These are phyloP conservation scores for Malus fusca DNA, from an alignment of 306 rosid species.

Conservation along the genomic window DNA sequence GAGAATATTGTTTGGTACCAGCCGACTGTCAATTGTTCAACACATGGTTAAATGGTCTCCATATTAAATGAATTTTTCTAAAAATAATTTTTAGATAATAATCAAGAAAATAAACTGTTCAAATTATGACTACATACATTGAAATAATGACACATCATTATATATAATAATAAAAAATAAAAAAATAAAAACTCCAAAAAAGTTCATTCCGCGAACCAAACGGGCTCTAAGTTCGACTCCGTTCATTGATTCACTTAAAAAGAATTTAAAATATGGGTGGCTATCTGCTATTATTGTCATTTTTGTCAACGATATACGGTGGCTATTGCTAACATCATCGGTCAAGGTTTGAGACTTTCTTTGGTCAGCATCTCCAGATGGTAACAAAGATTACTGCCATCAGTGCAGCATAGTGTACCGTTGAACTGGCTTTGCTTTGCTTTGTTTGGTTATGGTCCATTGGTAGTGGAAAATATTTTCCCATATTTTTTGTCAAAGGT, in stretches of 20 bases:
- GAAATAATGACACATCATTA: too few relatives aligned
- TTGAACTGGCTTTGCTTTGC: neutral
- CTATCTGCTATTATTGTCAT: neutral
- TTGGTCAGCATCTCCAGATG: neutral
- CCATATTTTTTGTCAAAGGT: conserved; percentile 7
- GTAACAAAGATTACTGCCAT: neutral
- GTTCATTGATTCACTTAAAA: neutral
- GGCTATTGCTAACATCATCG: neutral
- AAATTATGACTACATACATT: too few relatives aligned
- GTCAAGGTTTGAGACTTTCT: neutral
- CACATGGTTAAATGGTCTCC: too few relatives aligned
- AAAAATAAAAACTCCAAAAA: too few relatives aligned
- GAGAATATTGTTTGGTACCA: too few relatives aligned
- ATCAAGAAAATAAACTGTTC: too few relatives aligned
- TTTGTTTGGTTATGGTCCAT: conserved; percentile 6
- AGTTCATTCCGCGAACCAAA: too few relatives aligned
- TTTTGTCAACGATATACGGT: conserved; percentile 1
- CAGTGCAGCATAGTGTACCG: neutral
- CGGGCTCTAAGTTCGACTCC: neutral
- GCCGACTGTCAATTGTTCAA: too few relatives aligned
- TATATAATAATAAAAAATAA: too few relatives aligned
- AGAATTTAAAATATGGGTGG: neutral
- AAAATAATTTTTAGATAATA: too few relatives aligned
- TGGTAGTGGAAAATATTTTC: neutral
- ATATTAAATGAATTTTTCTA: too few relatives aligned